A percentile compares a stretch with the other conserved stretches of the same genome.
These are phyloP conservation scores for Eremomyces bilateralis DNA, from an alignment of 495 filamentous ascomycete genomes.

Conservation along the genomic window DNA sequence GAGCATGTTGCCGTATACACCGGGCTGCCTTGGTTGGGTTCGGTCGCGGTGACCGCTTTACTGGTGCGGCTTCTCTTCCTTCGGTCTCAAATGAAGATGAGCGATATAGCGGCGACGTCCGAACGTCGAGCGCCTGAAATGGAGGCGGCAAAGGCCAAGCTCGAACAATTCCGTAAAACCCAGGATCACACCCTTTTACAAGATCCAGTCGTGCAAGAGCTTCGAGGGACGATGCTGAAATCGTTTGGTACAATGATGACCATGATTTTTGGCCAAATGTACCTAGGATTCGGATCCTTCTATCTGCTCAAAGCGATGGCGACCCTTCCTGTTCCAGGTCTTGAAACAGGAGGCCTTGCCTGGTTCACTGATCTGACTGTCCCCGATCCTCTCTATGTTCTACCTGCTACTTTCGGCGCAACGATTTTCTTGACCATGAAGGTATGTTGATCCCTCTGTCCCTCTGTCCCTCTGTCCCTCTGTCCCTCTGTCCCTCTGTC, in stretches of 20 bases:
- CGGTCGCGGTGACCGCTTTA: constrained; percentile 41
- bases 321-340: constrained; percentile 51
- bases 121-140: constrained; percentile 27
- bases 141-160: constrained; percentile 15
- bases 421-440: constrained; percentile 31
- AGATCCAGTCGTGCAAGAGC: constrained; percentile 22
- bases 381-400: constrained; percentile 48
- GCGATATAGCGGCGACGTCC: constrained; percentile 35
- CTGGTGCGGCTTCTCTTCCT: constrained; percentile 42
- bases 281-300: constrained; percentile 62
- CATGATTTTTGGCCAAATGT: constrained; percentile 38
- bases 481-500: too few species aligned
- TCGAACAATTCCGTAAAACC: too few species aligned
- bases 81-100: constrained; percentile 34
- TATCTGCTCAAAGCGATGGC: constrained; percentile 55
- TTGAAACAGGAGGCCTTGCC: constrained; percentile 41
- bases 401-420: constrained; percentile 35
- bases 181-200: constrained; percentile 18
- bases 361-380: constrained; percentile 72
- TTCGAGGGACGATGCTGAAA: constrained; percentile 25
- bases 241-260: constrained; percentile 31
- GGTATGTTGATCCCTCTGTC: constrained; percentile 23
- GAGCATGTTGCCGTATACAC: constrained; percentile 61
- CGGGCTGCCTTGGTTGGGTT: constrained; percentile 63
- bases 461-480: too few species aligned